Percentiles rank a stretch among this genome's conserved stretches.
phyloP scores from a whole-genome alignment of 352 stramenopile genomes.

The Sclerospora graminicola region DNA sequence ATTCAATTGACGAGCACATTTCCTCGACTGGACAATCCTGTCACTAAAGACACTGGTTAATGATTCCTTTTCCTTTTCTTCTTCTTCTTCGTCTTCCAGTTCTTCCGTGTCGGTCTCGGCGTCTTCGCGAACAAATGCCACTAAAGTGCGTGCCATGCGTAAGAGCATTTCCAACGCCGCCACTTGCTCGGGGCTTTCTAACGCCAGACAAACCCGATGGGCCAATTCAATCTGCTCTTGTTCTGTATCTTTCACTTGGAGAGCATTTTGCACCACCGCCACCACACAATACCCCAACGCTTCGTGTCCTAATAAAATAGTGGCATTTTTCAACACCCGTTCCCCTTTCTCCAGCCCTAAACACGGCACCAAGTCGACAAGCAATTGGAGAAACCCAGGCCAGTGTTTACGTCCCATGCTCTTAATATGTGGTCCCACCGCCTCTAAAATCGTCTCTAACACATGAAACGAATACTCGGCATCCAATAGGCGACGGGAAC shows the following conservation, averaged over 20 bases:
- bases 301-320: too few species aligned
- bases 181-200: constrained; percentile 50
- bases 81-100: constrained; percentile 60
- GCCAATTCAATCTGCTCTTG: constrained; percentile 46
- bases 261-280: constrained; percentile 37
- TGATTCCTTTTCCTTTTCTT: constrained; percentile 43
- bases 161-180: constrained; percentile 47
- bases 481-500: constrained; percentile 61
- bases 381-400: constrained; percentile 62
- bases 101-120: constrained; percentile 64
- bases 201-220: constrained; percentile 49
- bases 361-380: constrained; percentile 63
- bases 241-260: constrained; percentile 15
- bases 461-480: constrained; percentile 85
- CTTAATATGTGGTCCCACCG: constrained; percentile 69
- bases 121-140: constrained; percentile 59
- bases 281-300: constrained; percentile 44
- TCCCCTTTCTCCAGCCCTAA: too few species aligned
- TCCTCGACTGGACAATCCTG: constrained; percentile 23
- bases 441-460: constrained; percentile 73
- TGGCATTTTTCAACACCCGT: too few species aligned
- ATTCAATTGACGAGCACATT: constrained; percentile 44
- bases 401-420: constrained; percentile 5
- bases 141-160: constrained; percentile 46
- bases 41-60: constrained; percentile 31